phyloP scores from a whole-genome alignment of 805 yeast species.

The Hanseniaspora valbyensis region DNA sequence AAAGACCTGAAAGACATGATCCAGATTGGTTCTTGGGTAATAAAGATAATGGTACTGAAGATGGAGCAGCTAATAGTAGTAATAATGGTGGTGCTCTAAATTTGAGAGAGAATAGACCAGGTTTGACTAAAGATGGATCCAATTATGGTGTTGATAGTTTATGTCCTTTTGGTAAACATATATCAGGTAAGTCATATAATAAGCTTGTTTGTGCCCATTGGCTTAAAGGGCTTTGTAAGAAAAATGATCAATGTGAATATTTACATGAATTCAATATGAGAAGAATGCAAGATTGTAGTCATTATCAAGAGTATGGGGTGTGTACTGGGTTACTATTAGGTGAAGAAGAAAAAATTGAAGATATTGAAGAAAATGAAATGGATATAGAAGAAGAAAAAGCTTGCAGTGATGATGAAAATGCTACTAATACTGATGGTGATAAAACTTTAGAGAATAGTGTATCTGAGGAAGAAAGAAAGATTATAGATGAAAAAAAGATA shows the following conservation, averaged over 20 bases:
- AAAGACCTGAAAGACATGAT: constrained; percentile 9
- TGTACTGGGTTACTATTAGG: constrained; percentile 53
- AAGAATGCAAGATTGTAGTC: constrained; percentile 94
- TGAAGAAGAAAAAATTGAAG: constrained; percentile 1
- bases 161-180: constrained; percentile 74
- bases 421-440: too few relatives aligned
- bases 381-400: constrained; percentile 1
- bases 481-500: constrained; percentile 1
- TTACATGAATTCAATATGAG: constrained; percentile 87
- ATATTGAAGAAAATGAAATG: constrained; percentile 1
- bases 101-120: neutral
- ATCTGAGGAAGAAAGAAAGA: constrained; percentile 1
- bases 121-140: neutral
- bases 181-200: constrained; percentile 50
- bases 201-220: constrained; percentile 96
- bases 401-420: too few relatives aligned
- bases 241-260: constrained; percentile 92
- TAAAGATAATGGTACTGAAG: neutral
- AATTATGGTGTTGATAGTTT: constrained; percentile 45
- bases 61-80: too few relatives aligned
- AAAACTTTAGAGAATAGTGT: neutral
- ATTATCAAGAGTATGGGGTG: constrained; percentile 65
- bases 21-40: constrained; percentile 11
- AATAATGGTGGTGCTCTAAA: neutral
- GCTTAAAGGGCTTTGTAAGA: constrained; percentile 93